These are phyloP conservation scores for Pseudogymnoascus pannorum DNA, from an alignment of 2,329 filamentous ascomycete genomes.

Conservation along the genomic window DNA sequence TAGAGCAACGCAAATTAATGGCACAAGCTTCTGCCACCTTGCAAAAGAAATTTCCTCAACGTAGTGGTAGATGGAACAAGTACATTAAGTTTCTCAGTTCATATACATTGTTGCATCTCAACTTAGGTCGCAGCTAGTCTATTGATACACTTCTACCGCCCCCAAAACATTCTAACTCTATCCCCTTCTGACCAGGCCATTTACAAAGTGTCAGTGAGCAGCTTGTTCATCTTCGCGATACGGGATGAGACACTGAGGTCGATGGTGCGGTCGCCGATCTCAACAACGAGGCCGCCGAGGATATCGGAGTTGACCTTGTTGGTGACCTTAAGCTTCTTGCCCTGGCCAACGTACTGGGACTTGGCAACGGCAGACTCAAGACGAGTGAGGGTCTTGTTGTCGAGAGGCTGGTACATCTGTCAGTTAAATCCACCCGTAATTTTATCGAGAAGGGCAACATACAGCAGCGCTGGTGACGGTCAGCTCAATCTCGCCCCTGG, in stretches of 20 bases:
- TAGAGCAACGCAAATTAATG: neutral
- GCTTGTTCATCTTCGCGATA: slow-evolving; percentile 99
- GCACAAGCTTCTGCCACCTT: neutral
- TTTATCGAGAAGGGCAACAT: slow-evolving; percentile 31
- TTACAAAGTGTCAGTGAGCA: slow-evolving; percentile 94
- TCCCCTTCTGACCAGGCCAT: slow-evolving; percentile 28
- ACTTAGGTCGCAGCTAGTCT: slow-evolving; percentile 7
- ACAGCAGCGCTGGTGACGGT: slow-evolving; percentile 85
- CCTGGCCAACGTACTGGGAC: slow-evolving; percentile 77
- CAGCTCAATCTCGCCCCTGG: slow-evolving; percentile 89
- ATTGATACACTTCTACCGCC: slow-evolving; percentile 6
- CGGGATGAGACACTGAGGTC: slow-evolving; percentile 92
- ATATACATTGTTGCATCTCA: slow-evolving; percentile 9
- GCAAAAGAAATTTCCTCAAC: neutral
- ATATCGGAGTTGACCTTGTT: slow-evolving; percentile 95
- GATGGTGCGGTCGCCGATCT: slow-evolving; percentile 96
- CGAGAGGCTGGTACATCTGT: slow-evolving; percentile 56
- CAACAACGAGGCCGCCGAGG: slow-evolving; percentile 85
- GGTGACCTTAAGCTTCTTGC: slow-evolving; percentile 97
- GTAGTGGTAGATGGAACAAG: neutral
- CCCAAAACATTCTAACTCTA: neutral
- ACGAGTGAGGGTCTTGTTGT: slow-evolving; percentile 76
- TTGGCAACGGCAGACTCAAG: slow-evolving; percentile 85
- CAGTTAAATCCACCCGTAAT: neutral
- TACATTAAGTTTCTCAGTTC: slow-evolving; percentile 1